Base-by-base conservation (phyloP, 495 filamentous ascomycete species). In the Penicillium goetzii region DNA sequence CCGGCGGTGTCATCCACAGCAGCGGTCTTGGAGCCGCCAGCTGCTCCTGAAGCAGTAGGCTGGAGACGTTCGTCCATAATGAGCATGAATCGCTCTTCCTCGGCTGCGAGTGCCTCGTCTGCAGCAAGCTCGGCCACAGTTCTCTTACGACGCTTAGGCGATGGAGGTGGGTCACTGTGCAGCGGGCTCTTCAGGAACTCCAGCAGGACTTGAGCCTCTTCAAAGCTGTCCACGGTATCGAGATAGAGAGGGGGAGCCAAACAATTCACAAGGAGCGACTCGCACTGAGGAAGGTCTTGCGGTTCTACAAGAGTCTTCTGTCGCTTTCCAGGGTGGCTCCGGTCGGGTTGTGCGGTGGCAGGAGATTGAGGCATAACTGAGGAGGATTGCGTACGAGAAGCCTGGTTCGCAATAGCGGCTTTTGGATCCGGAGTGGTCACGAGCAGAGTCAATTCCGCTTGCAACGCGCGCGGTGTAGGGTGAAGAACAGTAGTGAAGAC, bases 51-150 rank as follows among this genome's bases (percentile, higher is more conserved):
- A 43, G 80, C 77, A 19, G 83, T 83, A 12, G 88, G 80, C 25
- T 87, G 84, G 50, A 92, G 81, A 15, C 92, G 85, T 68, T 98
- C 96, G 60, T 99, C 95, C 80, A 94, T 88, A 52, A 91, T 89
- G 38, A 98, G 91, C 89, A 98, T 93, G 66, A 92, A 93, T 30
- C 91, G 82, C 72, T 97, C 92, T 71, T 92, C 88, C 50, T 95
- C 89, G 12, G 92, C 93, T 7, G 92, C 92, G 61, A 91, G 79
- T 0, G 95, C 93, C 72, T 98, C 93, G 71, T 98, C 95, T 3
- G 93, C 93, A 33, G 90, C 94, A 74, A 97, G 83, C 68, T 99
- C 93, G 7, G 96, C 95, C 12, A 93, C 88, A 0, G 95, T 99
- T 60, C 94, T 85, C 82, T 99, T 98, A 60, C 96, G 84, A 26